Base-by-base conservation (phyloP, 2,329 filamentous ascomycete species). In the Xylariaceae sp. region DNA sequence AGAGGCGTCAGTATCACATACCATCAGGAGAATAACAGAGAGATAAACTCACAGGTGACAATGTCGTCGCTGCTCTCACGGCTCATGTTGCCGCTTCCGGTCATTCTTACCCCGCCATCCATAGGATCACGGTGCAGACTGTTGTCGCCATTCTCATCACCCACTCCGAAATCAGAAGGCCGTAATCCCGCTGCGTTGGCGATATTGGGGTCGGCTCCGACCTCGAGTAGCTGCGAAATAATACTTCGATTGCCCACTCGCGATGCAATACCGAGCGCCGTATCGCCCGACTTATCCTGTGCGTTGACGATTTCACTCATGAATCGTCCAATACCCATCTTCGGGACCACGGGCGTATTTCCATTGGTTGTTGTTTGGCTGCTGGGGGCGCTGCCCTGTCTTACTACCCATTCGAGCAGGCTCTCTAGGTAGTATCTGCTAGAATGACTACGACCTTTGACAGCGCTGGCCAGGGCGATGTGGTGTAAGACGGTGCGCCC, bases 271-370 rank as follows among this genome's bases (percentile, higher is more conserved):
- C 97, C 97, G 17, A 99, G 79, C 0, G 94, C 94, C 0, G 94
- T 99, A 70, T 99, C 96, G 0, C 94, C 94, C 39, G 89, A 89
- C 69, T 92, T 92, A 74, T 99, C 94, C 68, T 93, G 89, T 0
- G 92, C 88, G 69, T 99, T 97, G 61, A 99, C 93, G 73, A 99
- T 95, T 71, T 97, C 92, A 53, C 89, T 90, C 84, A 99, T 95
- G 75, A 99, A 99, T 44, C 91, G 87, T 35, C 90, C 92, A 56
- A 99, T 82, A 23, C 89, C 90, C 75, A 97, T 95, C 63, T 83
- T 90, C 57, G 84, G 88, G 48, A 67, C 76, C 4, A 73, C 71
- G 1, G 73, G 70, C 51, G 70, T 47, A 35, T 50, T 73, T 39
- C 72, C 66, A 53, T 74, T 70, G 52, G 66, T 65, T 50, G 65